Conservation (phyloP, 2,329 filamentous ascomycete genomes). For the Ascochyta koolunga region DNA sequence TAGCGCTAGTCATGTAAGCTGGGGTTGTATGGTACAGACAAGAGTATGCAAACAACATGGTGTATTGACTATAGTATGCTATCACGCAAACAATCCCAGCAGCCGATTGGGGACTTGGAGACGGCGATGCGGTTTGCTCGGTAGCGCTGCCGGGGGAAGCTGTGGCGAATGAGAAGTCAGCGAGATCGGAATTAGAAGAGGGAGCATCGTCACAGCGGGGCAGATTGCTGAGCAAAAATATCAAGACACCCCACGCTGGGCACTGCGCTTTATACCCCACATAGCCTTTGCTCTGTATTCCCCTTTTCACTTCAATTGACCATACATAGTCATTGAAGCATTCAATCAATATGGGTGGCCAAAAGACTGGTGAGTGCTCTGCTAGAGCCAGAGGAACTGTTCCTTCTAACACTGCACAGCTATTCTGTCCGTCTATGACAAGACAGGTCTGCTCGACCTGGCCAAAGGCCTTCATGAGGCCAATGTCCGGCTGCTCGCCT, state of each 20-base stretch:
- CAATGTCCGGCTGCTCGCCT: slow-evolving; percentile 73
- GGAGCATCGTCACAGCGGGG: slow-evolving; percentile 25
- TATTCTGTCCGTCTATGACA: slow-evolving; percentile 98
- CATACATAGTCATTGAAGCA: slow-evolving; percentile 8
- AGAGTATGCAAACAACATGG: not conserved
- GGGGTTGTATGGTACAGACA: not conserved
- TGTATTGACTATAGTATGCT: not conserved
- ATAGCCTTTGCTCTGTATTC: slow-evolving; percentile 9
- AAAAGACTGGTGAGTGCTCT: slow-evolving; percentile 43
- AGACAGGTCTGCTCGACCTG: slow-evolving; percentile 68
- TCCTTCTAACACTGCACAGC: slow-evolving; percentile 54
- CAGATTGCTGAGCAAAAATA: slow-evolving; percentile 27
- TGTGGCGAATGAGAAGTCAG: slow-evolving; percentile 9
- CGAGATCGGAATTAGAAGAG: slow-evolving; percentile 19
- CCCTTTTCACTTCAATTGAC: slow-evolving; percentile 24
- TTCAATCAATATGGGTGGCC: slow-evolving; percentile 40
- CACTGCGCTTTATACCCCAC: slow-evolving; percentile 29
- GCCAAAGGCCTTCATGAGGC: slow-evolving; percentile 48
- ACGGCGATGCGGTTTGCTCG: not conserved
- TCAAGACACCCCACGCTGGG: slow-evolving; percentile 26
- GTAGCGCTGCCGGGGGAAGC: slow-evolving; percentile 11
- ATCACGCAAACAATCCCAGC: not conserved
- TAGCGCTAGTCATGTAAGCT: slow-evolving; percentile 16
- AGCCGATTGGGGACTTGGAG: not conserved
- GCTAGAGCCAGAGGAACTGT: not conserved